These are phyloP conservation scores for Escovopsis sp. DNA, from an alignment of 2,329 filamentous ascomycete species.

Conservation along the genomic window DNA sequence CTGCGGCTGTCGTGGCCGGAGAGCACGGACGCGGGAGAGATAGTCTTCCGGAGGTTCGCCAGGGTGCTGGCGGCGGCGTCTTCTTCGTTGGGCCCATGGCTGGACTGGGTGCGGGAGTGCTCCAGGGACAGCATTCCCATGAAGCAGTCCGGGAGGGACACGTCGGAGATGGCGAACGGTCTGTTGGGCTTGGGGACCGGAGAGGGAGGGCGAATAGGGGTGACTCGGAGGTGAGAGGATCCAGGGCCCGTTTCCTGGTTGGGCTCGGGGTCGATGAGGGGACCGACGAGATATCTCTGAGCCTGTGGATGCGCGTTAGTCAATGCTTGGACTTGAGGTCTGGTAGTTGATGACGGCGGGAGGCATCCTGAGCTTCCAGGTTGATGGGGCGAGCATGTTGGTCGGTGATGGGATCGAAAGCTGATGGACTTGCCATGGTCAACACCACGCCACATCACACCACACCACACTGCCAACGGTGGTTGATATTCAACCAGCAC, in stretches of 20 bases:
- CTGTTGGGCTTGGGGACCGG: too few species aligned
- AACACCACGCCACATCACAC: too few species aligned
- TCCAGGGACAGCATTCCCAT: not conserved
- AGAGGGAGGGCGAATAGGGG: too few species aligned
- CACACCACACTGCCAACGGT: too few species aligned
- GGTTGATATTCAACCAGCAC: too few species aligned
- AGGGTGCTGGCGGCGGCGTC: not conserved
- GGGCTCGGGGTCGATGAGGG: conserved; percentile 52
- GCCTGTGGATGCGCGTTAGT: conserved; percentile 31
- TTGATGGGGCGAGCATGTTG: not conserved
- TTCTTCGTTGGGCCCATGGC: not conserved
- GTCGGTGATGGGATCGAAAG: too few species aligned
- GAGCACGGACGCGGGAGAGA: not conserved
- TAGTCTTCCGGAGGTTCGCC: not conserved
- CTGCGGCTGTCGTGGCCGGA: not conserved
- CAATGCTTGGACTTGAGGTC: not conserved
- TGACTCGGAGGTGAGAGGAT: conserved; percentile 28
- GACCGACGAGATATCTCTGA: conserved; percentile 52
- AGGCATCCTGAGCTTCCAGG: not conserved
- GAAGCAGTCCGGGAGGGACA: conserved; percentile 4
- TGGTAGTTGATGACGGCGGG: not conserved
- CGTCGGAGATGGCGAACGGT: conserved; percentile 16
- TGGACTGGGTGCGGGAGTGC: not conserved
- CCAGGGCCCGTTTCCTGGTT: conserved; percentile 53
- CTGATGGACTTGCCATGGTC: too few species aligned